Evolutionary conservation across 1,284 basidiomycete genomes (phyloP).

Genomic region (Ganoderma sinense): DNA sequence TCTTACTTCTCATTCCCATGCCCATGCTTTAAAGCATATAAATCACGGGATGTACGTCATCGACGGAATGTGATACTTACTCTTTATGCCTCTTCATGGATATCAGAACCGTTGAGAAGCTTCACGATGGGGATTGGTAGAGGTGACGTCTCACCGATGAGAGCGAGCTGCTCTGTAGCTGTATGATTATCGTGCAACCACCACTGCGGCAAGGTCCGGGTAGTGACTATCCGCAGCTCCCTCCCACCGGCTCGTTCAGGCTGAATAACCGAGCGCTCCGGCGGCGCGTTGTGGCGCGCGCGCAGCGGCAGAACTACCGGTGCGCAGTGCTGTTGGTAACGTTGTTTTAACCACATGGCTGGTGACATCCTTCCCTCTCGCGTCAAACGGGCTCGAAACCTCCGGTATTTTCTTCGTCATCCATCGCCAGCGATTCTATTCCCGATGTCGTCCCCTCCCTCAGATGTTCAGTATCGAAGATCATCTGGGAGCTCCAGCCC

Average conservation of each 20-base stretch:
- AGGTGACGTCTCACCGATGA: not conserved
- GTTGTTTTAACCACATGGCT: not conserved
- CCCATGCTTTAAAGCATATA: not conserved
- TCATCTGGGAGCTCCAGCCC: not conserved
- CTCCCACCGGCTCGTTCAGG: not conserved
- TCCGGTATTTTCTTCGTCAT: not conserved
- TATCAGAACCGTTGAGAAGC: not conserved
- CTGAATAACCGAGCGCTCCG: not conserved
- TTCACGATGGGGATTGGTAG: not conserved
- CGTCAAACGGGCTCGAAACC: not conserved
- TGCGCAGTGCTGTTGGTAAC: not conserved
- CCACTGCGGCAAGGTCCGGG: no score
- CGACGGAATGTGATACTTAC: not conserved
- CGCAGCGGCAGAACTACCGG: not conserved
- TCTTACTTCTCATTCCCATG: not conserved
- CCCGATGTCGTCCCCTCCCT: not conserved
- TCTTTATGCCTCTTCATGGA: not conserved
- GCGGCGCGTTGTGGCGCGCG: not conserved
- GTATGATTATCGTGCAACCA: not conserved
- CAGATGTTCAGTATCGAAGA: not conserved
- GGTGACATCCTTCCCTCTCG: not conserved
- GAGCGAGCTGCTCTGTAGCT: not conserved
- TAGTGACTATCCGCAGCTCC: not conserved
- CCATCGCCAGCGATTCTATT: not conserved
- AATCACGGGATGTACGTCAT: not conserved